Percentiles rank a stretch among this genome's conserved stretches.
Conservation (phyloP, 768 basidiomycete species). For the Collybia sp. region DNA sequence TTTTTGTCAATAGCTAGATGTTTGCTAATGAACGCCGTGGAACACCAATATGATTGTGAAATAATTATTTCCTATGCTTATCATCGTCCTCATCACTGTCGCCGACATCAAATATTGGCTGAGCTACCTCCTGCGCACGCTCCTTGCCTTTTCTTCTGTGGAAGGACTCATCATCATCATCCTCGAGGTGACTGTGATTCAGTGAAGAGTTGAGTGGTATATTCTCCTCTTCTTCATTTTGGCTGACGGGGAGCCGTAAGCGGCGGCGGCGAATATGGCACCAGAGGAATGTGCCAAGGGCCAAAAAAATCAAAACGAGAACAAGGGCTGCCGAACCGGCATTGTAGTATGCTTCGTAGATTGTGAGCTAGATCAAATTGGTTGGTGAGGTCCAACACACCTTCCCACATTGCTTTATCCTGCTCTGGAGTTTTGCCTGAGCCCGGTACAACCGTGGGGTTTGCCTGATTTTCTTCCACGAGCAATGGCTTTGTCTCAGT, state of each 20-base stretch:
- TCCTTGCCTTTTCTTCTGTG: slow-evolving; percentile 44
- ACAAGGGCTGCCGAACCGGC: slow-evolving; percentile 87
- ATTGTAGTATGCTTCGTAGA: slow-evolving; percentile 80
- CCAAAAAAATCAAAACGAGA: slow-evolving; percentile 63
- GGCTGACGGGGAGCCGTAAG: slow-evolving; percentile 33
- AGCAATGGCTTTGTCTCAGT: slow-evolving; percentile 62
- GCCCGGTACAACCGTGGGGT: slow-evolving; percentile 28
- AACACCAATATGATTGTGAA: too few relatives aligned
- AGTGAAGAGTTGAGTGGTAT: slow-evolving; percentile 55
- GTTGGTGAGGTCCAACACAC: slow-evolving; percentile 31
- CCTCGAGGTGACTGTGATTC: slow-evolving; percentile 37
- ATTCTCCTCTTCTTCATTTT: slow-evolving; percentile 52
- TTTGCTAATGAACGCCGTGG: too few relatives aligned
- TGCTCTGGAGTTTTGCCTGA: slow-evolving; percentile 67
- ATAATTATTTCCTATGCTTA: neutral
- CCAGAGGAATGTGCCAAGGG: slow-evolving; percentile 76
- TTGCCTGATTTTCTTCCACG: slow-evolving; percentile 35
- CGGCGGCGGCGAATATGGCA: slow-evolving; percentile 55
- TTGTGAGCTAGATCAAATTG: too few relatives aligned
- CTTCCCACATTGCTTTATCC: slow-evolving; percentile 88
- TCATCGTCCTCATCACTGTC: slow-evolving; percentile 50
- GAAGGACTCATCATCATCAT: slow-evolving; percentile 30
- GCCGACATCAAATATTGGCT: slow-evolving; percentile 54
- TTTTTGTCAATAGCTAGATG: too few relatives aligned
- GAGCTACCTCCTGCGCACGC: slow-evolving; percentile 27